A percentile compares a stretch with the other conserved stretches of the same genome.
Conservation (phyloP, 2,329 filamentous ascomycete genomes). For the Neonectria faginata region DNA sequence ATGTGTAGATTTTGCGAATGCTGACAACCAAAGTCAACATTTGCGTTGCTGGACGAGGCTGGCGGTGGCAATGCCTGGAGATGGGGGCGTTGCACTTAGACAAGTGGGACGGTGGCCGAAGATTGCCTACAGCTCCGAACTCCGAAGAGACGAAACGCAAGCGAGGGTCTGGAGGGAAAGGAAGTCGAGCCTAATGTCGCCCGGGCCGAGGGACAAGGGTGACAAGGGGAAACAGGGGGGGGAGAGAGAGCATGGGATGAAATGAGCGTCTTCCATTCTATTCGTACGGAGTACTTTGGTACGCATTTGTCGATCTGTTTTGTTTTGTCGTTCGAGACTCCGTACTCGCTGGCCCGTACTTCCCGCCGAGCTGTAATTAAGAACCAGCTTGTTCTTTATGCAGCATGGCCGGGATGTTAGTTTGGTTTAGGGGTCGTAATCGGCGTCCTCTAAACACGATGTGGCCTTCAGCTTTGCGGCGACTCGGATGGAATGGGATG, state of each 20-base stretch:
- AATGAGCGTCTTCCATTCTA: conserved; percentile 3
- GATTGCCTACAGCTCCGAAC: neutral
- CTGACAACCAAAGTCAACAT: neutral
- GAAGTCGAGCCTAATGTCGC: neutral
- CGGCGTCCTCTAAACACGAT: neutral
- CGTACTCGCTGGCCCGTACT: neutral
- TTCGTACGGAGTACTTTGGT: neutral
- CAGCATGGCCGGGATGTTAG: neutral
- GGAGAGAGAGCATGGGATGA: neutral
- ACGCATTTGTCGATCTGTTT: neutral
- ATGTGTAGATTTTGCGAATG: neutral
- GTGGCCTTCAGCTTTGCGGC: neutral
- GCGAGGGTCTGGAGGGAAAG: neutral
- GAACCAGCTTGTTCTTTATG: neutral
- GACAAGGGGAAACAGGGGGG: conserved; percentile 3
- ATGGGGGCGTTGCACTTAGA: conserved; percentile 5
- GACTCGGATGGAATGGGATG: neutral
- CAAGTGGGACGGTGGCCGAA: conserved; percentile 9
- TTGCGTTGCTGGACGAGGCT: neutral
- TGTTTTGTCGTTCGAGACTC: neutral
- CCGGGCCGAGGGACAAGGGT: neutral
- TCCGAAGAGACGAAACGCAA: neutral
- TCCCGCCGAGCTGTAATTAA: neutral
- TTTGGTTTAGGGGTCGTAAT: neutral
- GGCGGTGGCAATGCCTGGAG: conserved; percentile 8